Percentiles rank a stretch among this genome's conserved stretches.
These are phyloP conservation scores for Yamagishiella unicocca DNA, from an alignment of 139 green algal genomes.

Conservation along the genomic window DNA sequence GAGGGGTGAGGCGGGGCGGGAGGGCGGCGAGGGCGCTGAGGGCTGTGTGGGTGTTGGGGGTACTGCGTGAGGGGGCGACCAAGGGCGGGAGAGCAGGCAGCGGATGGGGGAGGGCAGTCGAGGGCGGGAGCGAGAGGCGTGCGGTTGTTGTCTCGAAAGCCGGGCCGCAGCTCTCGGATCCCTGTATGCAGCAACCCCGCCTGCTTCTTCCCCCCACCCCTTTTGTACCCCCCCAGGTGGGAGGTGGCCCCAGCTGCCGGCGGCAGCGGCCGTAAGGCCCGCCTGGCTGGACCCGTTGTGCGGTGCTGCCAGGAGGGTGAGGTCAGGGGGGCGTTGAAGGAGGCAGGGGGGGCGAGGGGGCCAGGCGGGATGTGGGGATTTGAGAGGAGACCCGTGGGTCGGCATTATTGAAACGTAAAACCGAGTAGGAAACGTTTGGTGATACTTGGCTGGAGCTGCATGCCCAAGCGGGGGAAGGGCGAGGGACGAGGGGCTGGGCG, in stretches of 20 bases:
- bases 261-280: no score
- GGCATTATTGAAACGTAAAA: not conserved
- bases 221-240: not conserved
- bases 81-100: no score
- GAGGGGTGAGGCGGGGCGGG: not conserved
- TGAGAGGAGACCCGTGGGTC: no score
- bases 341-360: no score
- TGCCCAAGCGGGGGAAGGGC: no score
- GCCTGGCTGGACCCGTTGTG: slow-evolving; percentile 6
- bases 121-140: not conserved
- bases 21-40: not conserved
- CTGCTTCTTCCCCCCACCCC: not conserved
- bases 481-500: no score
- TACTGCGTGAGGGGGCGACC: not conserved
- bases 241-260: no score
- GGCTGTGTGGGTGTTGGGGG: not conserved
- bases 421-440: not conserved
- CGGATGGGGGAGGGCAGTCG: no score
- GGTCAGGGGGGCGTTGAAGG: no score
- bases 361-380: no score
- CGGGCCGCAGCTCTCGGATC: not conserved
- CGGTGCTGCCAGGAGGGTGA: slow-evolving; percentile 16
- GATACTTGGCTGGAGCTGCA: not conserved
- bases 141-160: not conserved
- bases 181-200: not conserved